phyloP scores from a whole-genome alignment of 1,284 basidiomycete genomes.

The Vanrija pseudolonga region DNA sequence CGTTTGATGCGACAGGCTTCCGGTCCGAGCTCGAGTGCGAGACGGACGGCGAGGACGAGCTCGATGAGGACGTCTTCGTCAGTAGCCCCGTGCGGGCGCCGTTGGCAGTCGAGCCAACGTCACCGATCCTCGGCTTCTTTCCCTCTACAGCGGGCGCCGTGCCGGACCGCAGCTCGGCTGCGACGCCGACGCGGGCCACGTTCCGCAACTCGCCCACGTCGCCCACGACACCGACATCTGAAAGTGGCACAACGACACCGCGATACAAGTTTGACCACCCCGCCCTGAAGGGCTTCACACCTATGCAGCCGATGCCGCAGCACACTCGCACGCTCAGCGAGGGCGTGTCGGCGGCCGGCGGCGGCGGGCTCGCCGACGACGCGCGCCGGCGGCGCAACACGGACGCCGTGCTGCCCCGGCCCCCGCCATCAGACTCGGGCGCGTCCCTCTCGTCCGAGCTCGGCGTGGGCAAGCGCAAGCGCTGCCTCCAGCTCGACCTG shows the following conservation, averaged over 20 bases:
- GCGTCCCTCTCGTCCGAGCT: neutral
- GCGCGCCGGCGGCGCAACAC: neutral
- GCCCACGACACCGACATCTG: neutral
- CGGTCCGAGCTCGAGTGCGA: slow-evolving; percentile 29
- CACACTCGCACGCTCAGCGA: neutral
- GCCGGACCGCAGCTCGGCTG: neutral
- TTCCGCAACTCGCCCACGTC: neutral
- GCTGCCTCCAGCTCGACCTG: slow-evolving; percentile 45
- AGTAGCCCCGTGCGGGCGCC: neutral
- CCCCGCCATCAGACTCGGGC: neutral
- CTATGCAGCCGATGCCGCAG: neutral
- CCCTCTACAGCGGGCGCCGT: no score
- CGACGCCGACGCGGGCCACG: neutral
- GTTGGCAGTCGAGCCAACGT: neutral
- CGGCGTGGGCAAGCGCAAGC: slow-evolving; percentile 16
- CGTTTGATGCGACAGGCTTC: slow-evolving; percentile 22
- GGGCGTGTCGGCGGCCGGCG: neutral
- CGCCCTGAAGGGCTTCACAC: neutral
- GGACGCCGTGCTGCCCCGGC: neutral
- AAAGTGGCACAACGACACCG: no score
- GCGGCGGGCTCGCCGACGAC: neutral
- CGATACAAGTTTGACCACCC: no score
- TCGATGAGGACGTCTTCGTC: slow-evolving; percentile 3
- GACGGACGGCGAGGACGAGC: slow-evolving; percentile 7
- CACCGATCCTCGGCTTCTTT: no score